phyloP scores from a whole-genome alignment of 31 red algal genomes.

The Porphyra umbilicalis region DNA sequence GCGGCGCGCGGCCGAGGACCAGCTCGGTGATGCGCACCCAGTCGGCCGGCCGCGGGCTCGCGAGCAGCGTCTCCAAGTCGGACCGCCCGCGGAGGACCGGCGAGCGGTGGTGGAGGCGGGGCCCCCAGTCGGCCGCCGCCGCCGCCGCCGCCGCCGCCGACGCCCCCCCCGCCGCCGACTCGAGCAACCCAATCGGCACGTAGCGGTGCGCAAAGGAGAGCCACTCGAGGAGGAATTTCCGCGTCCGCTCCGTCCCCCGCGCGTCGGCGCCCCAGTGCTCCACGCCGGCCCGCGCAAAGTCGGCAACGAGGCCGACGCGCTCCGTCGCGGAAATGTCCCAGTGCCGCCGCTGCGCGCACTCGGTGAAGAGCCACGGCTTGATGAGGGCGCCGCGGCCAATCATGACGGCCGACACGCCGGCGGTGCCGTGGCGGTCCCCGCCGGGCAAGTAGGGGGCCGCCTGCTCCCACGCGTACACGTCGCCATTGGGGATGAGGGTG shows the following conservation, averaged over 20 bases:
- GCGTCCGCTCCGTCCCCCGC: constrained; percentile 55
- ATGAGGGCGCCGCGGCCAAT: constrained; percentile 84
- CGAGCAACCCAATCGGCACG: constrained; percentile 71
- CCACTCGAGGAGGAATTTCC: constrained; percentile 83
- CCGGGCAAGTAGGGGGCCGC: constrained; percentile 33
- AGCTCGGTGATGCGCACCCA: constrained; percentile 73
- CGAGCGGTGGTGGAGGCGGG: constrained; percentile 28
- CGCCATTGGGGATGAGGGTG: constrained; percentile 72
- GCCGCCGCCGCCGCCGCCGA: constrained; percentile 11
- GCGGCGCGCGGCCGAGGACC: constrained; percentile 55
- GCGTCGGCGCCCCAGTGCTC: constrained; percentile 87
- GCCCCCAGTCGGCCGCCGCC: not conserved
- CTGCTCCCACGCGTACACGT: constrained; percentile 81
- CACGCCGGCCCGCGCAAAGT: constrained; percentile 56
- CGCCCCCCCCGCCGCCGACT: constrained; percentile 19
- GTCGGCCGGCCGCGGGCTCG: constrained; percentile 40
- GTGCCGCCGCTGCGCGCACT: constrained; percentile 68
- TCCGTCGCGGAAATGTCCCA: constrained; percentile 76
- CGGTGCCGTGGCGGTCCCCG: constrained; percentile 10
- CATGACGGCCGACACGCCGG: constrained; percentile 54
- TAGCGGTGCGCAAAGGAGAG: constrained; percentile 71
- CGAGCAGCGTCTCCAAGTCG: constrained; percentile 69
- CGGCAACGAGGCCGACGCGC: constrained; percentile 47
- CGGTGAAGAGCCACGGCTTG: constrained; percentile 82
- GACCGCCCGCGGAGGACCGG: constrained; percentile 58